Conservation (phyloP, 2,329 filamentous ascomycete species). For the Pestalotiopsis sp. region DNA sequence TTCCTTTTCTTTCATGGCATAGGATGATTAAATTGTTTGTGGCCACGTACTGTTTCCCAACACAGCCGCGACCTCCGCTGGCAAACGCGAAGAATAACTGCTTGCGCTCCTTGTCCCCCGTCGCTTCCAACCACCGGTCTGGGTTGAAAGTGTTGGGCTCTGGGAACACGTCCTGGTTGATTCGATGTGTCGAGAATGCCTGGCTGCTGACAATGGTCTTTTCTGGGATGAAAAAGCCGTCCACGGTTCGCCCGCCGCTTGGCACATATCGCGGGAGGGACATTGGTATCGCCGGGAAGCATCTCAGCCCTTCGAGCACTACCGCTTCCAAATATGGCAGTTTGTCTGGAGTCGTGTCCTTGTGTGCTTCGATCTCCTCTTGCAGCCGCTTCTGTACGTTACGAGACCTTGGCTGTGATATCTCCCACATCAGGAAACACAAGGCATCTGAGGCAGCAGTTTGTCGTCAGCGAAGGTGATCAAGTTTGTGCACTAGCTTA, state of each 20-base stretch:
- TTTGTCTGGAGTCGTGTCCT: constrained; percentile 45
- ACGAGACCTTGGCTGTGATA: constrained; percentile 61
- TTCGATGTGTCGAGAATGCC: constrained; percentile 61
- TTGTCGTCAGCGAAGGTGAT: not conserved
- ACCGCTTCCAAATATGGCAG: constrained; percentile 65
- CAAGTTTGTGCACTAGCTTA: not conserved
- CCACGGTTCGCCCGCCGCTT: constrained; percentile 53
- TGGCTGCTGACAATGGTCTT: constrained; percentile 63
- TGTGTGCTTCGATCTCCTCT: constrained; percentile 50
- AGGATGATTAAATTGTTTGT: not conserved
- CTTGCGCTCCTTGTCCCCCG: constrained; percentile 73
- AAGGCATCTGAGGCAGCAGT: constrained; percentile 50
- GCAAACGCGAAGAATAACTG: constrained; percentile 68
- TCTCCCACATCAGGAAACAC: constrained; percentile 72
- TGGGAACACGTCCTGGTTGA: constrained; percentile 70
- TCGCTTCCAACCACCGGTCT: constrained; percentile 77
- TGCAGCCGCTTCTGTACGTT: constrained; percentile 54
- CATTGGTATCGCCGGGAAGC: constrained; percentile 68
- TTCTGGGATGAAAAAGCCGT: constrained; percentile 55
- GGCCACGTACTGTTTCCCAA: constrained; percentile 65
- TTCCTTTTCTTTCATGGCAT: not conserved
- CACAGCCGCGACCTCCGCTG: constrained; percentile 65
- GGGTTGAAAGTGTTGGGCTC: constrained; percentile 78
- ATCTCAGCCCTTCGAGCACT: constrained; percentile 63
- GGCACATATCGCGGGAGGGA: constrained; percentile 65